Conservation (phyloP, 2,329 filamentous ascomycete species). For the Reticulascus tulasneorum region DNA sequence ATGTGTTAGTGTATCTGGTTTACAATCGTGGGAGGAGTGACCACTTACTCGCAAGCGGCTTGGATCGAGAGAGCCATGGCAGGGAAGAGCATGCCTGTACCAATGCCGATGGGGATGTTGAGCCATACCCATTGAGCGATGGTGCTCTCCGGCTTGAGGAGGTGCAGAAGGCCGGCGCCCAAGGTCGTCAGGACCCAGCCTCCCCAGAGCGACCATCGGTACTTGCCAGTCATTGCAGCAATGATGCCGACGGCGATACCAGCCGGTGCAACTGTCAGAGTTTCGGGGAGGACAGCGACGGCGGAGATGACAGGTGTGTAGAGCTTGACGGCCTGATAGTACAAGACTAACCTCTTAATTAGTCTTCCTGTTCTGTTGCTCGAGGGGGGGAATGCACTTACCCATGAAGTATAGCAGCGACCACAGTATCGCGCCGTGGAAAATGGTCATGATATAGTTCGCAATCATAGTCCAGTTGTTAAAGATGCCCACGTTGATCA, state of each 20-base stretch:
- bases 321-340: constrained; percentile 48
- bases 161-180: constrained; percentile 51
- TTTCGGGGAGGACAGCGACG: constrained; percentile 55
- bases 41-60: constrained; percentile 50
- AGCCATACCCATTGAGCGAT: constrained; percentile 56
- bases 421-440: constrained; percentile 57
- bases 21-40: too few relatives aligned
- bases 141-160: constrained; percentile 44
- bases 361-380: background rate
- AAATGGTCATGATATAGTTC: constrained; percentile 46
- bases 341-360: constrained; percentile 33
- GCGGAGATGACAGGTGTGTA: constrained; percentile 51
- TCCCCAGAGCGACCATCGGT: constrained; percentile 55
- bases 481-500: constrained; percentile 41
- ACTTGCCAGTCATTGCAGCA: constrained; percentile 52
- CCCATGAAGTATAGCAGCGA: constrained; percentile 52
- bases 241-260: constrained; percentile 51
- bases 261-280: constrained; percentile 60
- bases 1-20: too few relatives aligned
- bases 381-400: constrained; percentile 6
- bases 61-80: constrained; percentile 61
- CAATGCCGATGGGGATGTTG: constrained; percentile 55
- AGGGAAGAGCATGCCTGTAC: constrained; percentile 62
- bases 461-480: constrained; percentile 44
- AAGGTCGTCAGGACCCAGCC: constrained; percentile 60